phyloP scores from a whole-genome alignment of 441 rosid genomes.

The Erodium trifolium region DNA sequence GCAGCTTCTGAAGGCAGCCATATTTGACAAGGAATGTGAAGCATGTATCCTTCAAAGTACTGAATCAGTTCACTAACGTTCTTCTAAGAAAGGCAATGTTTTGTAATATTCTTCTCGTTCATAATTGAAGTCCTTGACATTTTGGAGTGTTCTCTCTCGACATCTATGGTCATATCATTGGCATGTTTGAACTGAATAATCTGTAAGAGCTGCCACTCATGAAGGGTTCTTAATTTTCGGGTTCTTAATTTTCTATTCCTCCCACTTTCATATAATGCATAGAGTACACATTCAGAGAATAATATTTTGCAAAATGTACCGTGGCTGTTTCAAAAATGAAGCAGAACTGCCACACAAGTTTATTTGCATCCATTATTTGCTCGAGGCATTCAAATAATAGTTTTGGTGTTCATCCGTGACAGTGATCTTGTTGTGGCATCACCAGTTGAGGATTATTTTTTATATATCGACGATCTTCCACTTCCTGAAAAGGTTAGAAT shows the following conservation, averaged over 20 bases:
- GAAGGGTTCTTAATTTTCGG: background rate
- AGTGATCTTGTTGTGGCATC: conserved; percentile 94
- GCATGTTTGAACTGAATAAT: conserved; percentile 96
- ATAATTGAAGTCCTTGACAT: conserved; percentile 45
- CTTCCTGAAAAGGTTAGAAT: conserved; percentile 50
- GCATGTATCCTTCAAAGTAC: conserved; percentile 54
- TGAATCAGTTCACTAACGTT: background rate
- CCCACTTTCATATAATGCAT: conserved; percentile 4
- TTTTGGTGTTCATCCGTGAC: conserved; percentile 27
- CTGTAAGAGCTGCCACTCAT: conserved; percentile 45
- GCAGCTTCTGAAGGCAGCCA: conserved; percentile 67
- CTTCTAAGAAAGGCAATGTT: background rate
- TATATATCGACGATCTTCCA: conserved; percentile 66
- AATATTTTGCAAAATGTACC: too few relatives aligned
- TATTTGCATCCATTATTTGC: background rate
- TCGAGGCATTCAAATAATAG: conserved; percentile 14
- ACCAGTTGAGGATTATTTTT: conserved; percentile 85
- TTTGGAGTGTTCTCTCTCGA: conserved; percentile 79
- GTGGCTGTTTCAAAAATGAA: too few relatives aligned
- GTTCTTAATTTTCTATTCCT: conserved; percentile 4
- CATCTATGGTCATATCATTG: conserved; percentile 74
- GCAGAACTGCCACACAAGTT: background rate
- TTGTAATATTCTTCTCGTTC: conserved; percentile 7
- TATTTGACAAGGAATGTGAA: conserved; percentile 75
- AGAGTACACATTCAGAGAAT: too few relatives aligned